These are phyloP conservation scores for Crotalaria pallida DNA, from an alignment of 306 rosid genomes.

Conservation along the genomic window DNA sequence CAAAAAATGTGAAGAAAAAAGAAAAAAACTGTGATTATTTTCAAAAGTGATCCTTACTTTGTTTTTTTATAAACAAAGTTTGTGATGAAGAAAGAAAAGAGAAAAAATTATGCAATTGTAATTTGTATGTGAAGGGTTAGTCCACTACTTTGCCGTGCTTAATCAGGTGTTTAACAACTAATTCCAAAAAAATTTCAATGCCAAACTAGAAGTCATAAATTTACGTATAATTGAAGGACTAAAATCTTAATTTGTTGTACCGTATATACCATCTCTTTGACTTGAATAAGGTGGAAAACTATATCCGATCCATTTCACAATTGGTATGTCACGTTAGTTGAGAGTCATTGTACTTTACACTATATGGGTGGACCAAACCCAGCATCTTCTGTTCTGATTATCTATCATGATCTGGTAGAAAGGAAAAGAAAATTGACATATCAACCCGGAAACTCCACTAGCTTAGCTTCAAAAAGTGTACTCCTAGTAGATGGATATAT, in stretches of 20 bases:
- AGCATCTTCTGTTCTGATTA: slow-evolving; percentile 9
- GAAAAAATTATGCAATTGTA: too few species aligned
- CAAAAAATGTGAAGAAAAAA: too few species aligned
- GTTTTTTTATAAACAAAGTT: too few species aligned
- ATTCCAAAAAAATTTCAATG: neutral
- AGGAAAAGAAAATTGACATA: neutral
- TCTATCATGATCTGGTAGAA: slow-evolving; percentile 25
- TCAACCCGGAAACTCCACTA: slow-evolving; percentile 13
- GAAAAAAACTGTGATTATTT: too few species aligned
- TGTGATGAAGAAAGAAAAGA: too few species aligned
- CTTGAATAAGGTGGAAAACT: neutral
- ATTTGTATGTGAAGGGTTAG: too few species aligned
- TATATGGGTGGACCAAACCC: slow-evolving; percentile 51
- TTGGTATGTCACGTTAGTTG: neutral
- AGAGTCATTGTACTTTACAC: slow-evolving; percentile 40
- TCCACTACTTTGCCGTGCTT: neutral
- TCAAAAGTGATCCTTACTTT: too few species aligned
- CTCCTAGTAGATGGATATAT: slow-evolving; percentile 37
- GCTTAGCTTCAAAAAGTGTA: slow-evolving; percentile 35
- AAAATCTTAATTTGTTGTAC: neutral
- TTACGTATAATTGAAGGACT: neutral
- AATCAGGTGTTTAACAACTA: neutral
- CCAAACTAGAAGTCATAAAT: neutral
- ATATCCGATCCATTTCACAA: neutral
- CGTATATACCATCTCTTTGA: neutral